Base-by-base conservation (phyloP, 1,284 basidiomycete species). In the Rhodotorula sp. region DNA sequence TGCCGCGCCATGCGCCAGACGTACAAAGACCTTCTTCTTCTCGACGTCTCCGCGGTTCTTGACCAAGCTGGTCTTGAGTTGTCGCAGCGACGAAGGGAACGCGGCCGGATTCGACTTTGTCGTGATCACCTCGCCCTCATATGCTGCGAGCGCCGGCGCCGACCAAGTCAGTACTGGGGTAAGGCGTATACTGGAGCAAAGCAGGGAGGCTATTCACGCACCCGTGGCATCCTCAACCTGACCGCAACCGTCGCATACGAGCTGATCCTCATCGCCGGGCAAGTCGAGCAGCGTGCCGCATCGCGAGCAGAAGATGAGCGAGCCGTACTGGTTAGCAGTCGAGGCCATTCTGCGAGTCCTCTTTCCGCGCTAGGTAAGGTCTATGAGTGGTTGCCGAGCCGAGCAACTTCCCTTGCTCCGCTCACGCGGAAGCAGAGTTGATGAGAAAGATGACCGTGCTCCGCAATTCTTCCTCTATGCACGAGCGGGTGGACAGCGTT, bases 101-200 rank as follows among this genome's bases (percentile, higher is more conserved):
- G 95, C 95, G 71, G 93, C 90, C 0, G 93, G 90, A 73, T 94
- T 91, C 3, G 94, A 96, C 53, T 87, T 88, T 0, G 95, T 99
- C 60, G 89, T 88, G 69, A 96, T 93, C 74, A 91, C 87, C 46
- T 91, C 89, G 79, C 94, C 91, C 79, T 98, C 94, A 80, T 96
- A 98, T 10, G 93, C 95, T 98, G 75, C 29, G 10, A 5, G 1
- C 18, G 10, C 12, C 60, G 12, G 10, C 15, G 44, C 58, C 57
- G 46, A 24, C 45, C 15, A 3, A 2, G n/a, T 15, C 22, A 14
- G 37, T 42, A 42, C 37, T 42, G 37, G 37, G 37, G 37, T 6
- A 12, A 37, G 8, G 37, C 37, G 37, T 12, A 37, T 12, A 42
- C 37, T 42, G 14, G 2, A 15, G 14, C 30, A 18, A n/a, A 37